Evolutionary conservation across 2,329 filamentous ascomycete genomes (phyloP), one percentile per base, ranked within the genome.

Genomic region (Penicillium sclerotiorum): DNA sequence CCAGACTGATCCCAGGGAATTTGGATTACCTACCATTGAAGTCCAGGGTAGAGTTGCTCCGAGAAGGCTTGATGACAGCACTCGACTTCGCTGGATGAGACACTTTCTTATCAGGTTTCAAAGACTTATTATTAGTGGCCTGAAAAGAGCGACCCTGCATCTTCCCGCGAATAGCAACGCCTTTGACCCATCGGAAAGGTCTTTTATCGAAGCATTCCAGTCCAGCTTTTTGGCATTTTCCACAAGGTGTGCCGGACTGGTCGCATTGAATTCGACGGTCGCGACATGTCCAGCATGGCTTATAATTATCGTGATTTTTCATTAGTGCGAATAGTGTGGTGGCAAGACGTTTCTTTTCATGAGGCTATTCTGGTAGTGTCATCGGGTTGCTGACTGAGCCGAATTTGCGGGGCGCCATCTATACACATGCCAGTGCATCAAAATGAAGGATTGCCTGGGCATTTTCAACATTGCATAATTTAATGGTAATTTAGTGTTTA

Each of bases 251-350:
- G 12, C 55, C 45, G 5, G 63, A 57, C 43, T 56, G 64, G 45
- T 69, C 66, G 49, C 68, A 71, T 53, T 69, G 65, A 36, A 71
- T 63, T 43, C 62, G 68, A 37, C 68, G 65, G 5, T 59, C 66
- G 20, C 67, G 66, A 52, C 68, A 71, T 20, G 68, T 71, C 50
- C 68, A 71, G 50, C 68, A 71, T 45, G 59, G 50, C 9, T 39
- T 35, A 27, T 18, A 15, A 11, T 36, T 27, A 13, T 25, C 30
- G n/a, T 45, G 21, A 45, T 45, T 18, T n/a, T 27, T 13, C 3
- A 20, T 45, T 18, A 36, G 20, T 18, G 32, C 20, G n/a, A 9
- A 36, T 22, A n/a, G 12, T 6, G 17, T 8, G 37, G 32, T 45
- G 42, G 23, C 38, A 41, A 41, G 38, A 18, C 12, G 6, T 17